Evolutionary conservation across 1,284 basidiomycete genomes (phyloP), one percentile per base, ranked within the genome.

Genomic region (Inonotus obliquus): DNA sequence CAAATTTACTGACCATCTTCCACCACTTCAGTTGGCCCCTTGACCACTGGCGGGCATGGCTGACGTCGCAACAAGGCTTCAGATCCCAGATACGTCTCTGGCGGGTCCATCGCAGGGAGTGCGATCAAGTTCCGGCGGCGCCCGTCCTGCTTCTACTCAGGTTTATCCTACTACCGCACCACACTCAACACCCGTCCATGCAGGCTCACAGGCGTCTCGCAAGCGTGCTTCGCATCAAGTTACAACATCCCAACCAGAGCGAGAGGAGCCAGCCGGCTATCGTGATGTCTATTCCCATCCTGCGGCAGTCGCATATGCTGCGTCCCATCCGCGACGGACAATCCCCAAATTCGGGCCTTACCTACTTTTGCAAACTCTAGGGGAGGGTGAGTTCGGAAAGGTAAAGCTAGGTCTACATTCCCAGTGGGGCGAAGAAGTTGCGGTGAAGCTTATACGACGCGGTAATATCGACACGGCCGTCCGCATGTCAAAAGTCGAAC

Each of bases 331-430:
- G 3, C 79, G 87, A 58, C 83, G 94, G 38, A 86, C 87, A 17
- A 94, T 95, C 63, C 92, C 96, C 66, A 93, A 91, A 72, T 96
- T 98, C 69, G 95, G 95, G 0, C 93, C 94, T 2, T 98, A 98
- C 74, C 80, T 98, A n/a, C 82, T 98, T 47, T 78, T 98, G 11
- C 94, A 97, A 74, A 98, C 95, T 0, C 81, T 98, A 11, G 96
- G 97, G 51, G 96, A 99, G 75, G 97, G 97, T 68, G 97, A 99
- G 79, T 99, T 99, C 72, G 97, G 96, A 61, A 99, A 99, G 74
- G 96, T 99, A 77, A 99, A 99, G 74, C 86, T 99, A 27, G 97
- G 97, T 9, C 82, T 99, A 52, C 96, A 99, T 73, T 82, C 81
- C 66, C 89, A 93, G 66, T 98, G 92, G 86, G 96, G 95, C 29